Percentiles rank a stretch among this genome's conserved stretches.
These are phyloP conservation scores for Cladosporium sp. DNA, from an alignment of 2,329 filamentous ascomycete species.

Conservation along the genomic window DNA sequence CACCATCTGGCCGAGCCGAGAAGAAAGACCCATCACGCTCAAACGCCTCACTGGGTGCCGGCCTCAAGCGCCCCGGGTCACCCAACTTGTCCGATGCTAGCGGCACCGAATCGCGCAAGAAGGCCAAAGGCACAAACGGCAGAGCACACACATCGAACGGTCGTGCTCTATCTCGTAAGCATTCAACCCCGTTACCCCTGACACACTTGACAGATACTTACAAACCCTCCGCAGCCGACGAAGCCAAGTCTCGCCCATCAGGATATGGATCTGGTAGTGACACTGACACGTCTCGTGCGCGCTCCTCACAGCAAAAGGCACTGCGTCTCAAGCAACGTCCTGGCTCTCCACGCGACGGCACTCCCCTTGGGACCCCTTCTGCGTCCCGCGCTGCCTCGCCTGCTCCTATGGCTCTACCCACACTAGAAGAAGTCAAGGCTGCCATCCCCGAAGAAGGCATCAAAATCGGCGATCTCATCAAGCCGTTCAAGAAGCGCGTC, in stretches of 20 bases:
- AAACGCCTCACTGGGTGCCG: constrained; percentile 43
- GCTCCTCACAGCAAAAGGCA: constrained; percentile 46
- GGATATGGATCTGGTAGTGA: constrained; percentile 67
- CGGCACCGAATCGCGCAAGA: constrained; percentile 87
- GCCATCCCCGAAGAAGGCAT: constrained; percentile 49
- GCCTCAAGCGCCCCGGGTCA: constrained; percentile 80
- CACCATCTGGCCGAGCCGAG: constrained; percentile 60
- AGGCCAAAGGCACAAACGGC: constrained; percentile 50
- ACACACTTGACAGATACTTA: constrained; percentile 23
- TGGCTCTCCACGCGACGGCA: constrained; percentile 41
- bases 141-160: constrained; percentile 39
- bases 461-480: constrained; percentile 44
- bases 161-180: constrained; percentile 34
- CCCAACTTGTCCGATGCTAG: constrained; percentile 88
- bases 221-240: constrained; percentile 22
- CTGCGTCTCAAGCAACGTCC: constrained; percentile 50
- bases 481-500: constrained; percentile 45
- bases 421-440: constrained; percentile 48
- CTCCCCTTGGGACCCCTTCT: constrained; percentile 29
- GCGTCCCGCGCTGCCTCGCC: constrained; percentile 39
- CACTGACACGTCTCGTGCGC: constrained; percentile 67
- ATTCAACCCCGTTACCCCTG: neutral
- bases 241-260: constrained; percentile 28
- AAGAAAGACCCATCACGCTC: constrained; percentile 54
- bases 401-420: constrained; percentile 40